Conservation (phyloP, 2,329 filamentous ascomycete species). For the Exutisphaerella laricina region DNA sequence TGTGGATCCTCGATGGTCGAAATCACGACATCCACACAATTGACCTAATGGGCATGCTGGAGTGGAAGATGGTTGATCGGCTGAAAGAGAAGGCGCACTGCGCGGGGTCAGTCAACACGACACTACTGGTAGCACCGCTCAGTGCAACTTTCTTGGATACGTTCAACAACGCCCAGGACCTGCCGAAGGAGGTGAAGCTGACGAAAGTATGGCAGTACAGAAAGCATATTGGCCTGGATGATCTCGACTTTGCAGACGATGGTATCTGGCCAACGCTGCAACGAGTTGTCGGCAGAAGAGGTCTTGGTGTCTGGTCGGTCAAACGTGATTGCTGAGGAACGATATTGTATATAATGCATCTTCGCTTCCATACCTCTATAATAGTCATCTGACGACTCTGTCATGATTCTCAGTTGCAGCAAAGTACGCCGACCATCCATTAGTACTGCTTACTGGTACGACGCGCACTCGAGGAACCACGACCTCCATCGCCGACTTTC, state of each 20-base stretch:
- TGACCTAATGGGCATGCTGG: conserved; percentile 68
- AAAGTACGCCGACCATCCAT: no score
- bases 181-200: conserved; percentile 41
- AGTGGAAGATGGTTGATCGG: conserved; percentile 54
- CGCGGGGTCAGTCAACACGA: conserved; percentile 47
- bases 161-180: conserved; percentile 32
- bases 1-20: conserved; percentile 72
- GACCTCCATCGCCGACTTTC: no score
- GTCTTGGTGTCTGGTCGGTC: conserved; percentile 42
- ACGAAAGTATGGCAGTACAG: conserved; percentile 64
- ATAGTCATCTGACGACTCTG: no score
- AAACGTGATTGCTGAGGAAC: conserved; percentile 33
- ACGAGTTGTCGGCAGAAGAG: conserved; percentile 50
- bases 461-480: no score
- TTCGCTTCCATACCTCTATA: no score
- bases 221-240: conserved; percentile 69
- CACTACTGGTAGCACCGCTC: conserved; percentile 61
- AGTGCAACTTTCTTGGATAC: conserved; percentile 66
- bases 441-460: no score
- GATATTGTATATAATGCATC: neutral
- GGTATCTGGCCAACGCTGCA: conserved; percentile 66
- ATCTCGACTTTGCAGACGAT: conserved; percentile 72
- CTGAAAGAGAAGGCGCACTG: conserved; percentile 58
- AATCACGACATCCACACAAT: conserved; percentile 64
- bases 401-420: no score